Evolutionary conservation across 225 moss, liverwort and hornwort genomes (phyloP).

Genomic region (Bryoerythrophyllum caledonicum): DNA sequence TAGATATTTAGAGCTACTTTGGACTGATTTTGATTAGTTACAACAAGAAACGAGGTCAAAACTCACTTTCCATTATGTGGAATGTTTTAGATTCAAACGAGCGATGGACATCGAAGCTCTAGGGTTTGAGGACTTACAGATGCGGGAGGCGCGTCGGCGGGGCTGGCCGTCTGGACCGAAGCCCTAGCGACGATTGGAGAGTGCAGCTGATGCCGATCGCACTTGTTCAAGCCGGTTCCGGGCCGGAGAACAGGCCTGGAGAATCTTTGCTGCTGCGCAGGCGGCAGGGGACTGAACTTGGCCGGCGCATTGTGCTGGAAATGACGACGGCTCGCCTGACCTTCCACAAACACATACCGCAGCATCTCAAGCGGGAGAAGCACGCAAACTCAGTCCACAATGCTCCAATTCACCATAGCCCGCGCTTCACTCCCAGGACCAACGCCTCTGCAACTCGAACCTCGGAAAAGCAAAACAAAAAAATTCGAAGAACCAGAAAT

Average conservation of each 20-base stretch:
- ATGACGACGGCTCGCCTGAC: slow-evolving; percentile 21
- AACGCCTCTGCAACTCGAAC: too few relatives aligned
- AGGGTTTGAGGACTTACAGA: slow-evolving; percentile 29
- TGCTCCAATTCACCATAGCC: slow-evolving; percentile 1
- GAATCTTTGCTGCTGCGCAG: slow-evolving; percentile 2
- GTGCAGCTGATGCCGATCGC: slow-evolving; percentile 6
- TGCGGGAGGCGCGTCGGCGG: slow-evolving; percentile 17
- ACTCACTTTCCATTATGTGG: too few relatives aligned
- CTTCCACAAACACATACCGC: slow-evolving; percentile 23
- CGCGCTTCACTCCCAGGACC: slow-evolving; percentile 9
- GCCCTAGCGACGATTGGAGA: slow-evolving; percentile 27
- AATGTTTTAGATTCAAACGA: background rate
- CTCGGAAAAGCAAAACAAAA: background rate
- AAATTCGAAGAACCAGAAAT: background rate
- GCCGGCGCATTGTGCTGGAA: slow-evolving; percentile 15
- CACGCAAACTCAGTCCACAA: slow-evolving; percentile 19
- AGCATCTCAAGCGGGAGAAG: slow-evolving; percentile 31
- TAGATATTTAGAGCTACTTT: too few relatives aligned
- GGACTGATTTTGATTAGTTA: too few relatives aligned
- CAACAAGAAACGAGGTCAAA: too few relatives aligned
- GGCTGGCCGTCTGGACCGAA: slow-evolving; percentile 18
- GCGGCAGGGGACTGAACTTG: slow-evolving; percentile 19
- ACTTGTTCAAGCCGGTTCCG: background rate
- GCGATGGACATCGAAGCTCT: background rate
- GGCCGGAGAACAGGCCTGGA: background rate